phyloP scores from a whole-genome alignment of 2,329 filamentous ascomycete species.

The Penicillium rolfsii region DNA sequence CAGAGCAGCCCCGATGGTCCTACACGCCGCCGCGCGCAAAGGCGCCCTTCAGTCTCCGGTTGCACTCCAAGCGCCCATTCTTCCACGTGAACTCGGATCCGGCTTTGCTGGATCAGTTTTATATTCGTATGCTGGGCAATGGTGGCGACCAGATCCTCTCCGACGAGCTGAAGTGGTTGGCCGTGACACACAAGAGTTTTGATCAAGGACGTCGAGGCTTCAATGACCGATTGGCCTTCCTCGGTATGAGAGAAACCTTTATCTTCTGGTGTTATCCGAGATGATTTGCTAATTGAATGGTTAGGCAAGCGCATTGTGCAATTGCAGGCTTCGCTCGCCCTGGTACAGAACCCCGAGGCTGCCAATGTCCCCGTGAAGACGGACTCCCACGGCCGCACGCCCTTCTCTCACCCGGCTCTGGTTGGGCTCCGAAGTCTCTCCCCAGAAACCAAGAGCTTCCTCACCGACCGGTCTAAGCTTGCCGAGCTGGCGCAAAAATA shows the following conservation, averaged over 20 bases:
- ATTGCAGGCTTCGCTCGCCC: constrained; percentile 66
- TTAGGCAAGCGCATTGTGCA: constrained; percentile 66
- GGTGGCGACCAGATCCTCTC: constrained; percentile 74
- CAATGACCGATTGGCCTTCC: constrained; percentile 88
- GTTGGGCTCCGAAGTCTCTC: constrained; percentile 74
- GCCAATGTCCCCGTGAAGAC: constrained; percentile 35
- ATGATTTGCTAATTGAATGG: constrained; percentile 9
- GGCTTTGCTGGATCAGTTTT: constrained; percentile 73
- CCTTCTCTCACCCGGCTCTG: constrained; percentile 72
- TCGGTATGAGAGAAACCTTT: constrained; percentile 61
- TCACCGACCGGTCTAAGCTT: constrained; percentile 68
- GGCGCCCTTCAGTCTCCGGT: constrained; percentile 59
- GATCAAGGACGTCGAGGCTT: constrained; percentile 92
- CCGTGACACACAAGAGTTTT: constrained; percentile 97
- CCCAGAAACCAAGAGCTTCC: constrained; percentile 59
- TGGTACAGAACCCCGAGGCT: constrained; percentile 55
- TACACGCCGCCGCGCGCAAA: constrained; percentile 71
- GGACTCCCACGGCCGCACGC: constrained; percentile 61
- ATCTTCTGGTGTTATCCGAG: neutral
- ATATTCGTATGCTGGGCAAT: constrained; percentile 73
- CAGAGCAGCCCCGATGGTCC: constrained; percentile 65
- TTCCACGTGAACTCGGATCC: constrained; percentile 77
- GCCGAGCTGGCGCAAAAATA: constrained; percentile 69
- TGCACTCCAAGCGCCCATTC: constrained; percentile 39
- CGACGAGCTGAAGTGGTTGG: constrained; percentile 95